Evolutionary conservation across 257 asterid species (phyloP), one percentile per base, ranked within the genome.

Genomic region (Fraxinus anomala): DNA sequence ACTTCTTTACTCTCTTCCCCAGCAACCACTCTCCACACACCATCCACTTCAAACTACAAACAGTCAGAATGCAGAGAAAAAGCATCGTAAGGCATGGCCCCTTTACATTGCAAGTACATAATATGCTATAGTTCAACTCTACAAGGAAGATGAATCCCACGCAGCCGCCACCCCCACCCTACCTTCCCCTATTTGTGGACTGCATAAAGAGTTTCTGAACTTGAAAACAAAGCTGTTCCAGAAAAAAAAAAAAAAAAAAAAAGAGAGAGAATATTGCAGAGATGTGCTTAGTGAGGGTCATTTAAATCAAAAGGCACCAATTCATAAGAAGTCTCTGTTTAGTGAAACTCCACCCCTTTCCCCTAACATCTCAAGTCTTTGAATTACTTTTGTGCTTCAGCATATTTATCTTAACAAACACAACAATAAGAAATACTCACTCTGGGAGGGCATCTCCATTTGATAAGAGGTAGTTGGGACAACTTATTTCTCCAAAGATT

Each of bases 1-100:
- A 71, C 72, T 78, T 96, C 98, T 73, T 68, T 65, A 89, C 98
- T 91, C 84, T 93, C 99, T 39, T 96, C 98, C 71, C 97, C 97
- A 28, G 93, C 91, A 73, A 85, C 97, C 44, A 93, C 92, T 65
- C 61, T 84, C 99, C 98, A 96, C 0, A 39, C 11, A 36, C 81
- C 76, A 44, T 89, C 84, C 74, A 96, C 81, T 72, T 69, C 80
- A 82, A 93, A 85, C 99, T 96, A 89, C 72, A 70, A 70, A 78
- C 44, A 56, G 12, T 26, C 14, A 61, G 61, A 21, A 69, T 7
- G 1, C 3, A 9, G 47, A 40, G 11, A 37, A 37, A 37, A 40
- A 11, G 74, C 30, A 80, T 71, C 77, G 59, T 61, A 72, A 77
- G 10, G 33, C 77, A 77, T 59, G 34, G 72, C 39, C 65, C 33